Percentiles rank a stretch among this genome's conserved stretches.
These are phyloP conservation scores for Crepidotus variabilis DNA, from an alignment of 768 basidiomycete genomes.

Conservation along the genomic window DNA sequence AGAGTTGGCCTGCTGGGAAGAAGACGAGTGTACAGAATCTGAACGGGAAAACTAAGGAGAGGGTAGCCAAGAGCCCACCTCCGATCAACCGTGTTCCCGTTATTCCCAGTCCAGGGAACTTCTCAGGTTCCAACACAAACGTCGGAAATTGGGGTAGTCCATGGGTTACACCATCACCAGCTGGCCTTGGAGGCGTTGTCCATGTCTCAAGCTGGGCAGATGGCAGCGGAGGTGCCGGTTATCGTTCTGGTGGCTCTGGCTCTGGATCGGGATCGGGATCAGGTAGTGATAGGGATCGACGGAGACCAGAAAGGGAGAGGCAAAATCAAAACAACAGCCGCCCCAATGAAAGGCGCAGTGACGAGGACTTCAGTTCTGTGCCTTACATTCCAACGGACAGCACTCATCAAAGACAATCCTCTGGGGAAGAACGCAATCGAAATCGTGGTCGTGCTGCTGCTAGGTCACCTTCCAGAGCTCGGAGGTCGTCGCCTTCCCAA, in stretches of 20 bases:
- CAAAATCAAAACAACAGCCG: neutral
- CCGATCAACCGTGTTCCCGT: conserved; percentile 5
- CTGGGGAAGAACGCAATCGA: conserved; percentile 9
- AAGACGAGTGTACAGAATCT: conserved; percentile 1
- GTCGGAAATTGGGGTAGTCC: neutral
- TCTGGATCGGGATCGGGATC: conserved; percentile 1
- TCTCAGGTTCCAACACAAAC: neutral
- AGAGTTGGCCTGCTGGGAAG: neutral
- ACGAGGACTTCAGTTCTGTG: neutral
- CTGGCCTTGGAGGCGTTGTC: neutral
- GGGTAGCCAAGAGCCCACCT: conserved; percentile 2
- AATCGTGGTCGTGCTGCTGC: conserved; percentile 2
- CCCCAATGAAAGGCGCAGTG: neutral
- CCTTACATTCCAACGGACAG: neutral
- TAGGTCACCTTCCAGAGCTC: neutral
- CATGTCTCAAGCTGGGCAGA: conserved; percentile 4
- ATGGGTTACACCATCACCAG: neutral
- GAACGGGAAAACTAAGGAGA: neutral
- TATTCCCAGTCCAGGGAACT: neutral
- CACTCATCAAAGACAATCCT: neutral
- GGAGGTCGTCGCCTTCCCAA: conserved; percentile 7
- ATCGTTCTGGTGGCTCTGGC: neutral
- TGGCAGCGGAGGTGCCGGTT: conserved; percentile 1
- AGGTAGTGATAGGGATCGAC: conserved; percentile 1
- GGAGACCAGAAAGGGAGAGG: conserved; percentile 3